phyloP scores from a whole-genome alignment of 805 yeast species.

The Teunomyces pallodes region DNA sequence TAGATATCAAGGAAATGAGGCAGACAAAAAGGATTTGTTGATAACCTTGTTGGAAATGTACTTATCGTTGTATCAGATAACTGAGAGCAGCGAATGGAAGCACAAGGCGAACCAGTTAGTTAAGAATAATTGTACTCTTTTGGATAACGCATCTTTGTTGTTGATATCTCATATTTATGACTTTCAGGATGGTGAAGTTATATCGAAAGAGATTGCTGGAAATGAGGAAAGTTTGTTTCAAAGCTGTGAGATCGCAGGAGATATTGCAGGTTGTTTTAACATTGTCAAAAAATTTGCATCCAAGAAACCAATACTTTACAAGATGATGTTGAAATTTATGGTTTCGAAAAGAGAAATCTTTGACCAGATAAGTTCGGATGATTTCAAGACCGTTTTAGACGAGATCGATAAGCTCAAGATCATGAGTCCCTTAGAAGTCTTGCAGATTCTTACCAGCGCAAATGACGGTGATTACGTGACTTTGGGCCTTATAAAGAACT shows the following conservation, averaged over 20 bases:
- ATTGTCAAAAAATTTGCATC: constrained; percentile 61
- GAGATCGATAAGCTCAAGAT: constrained; percentile 51
- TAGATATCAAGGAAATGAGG: constrained; percentile 64
- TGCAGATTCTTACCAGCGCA: constrained; percentile 63
- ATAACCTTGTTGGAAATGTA: constrained; percentile 84
- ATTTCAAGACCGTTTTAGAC: constrained; percentile 48
- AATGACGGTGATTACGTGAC: constrained; percentile 48
- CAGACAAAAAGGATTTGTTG: constrained; percentile 70
- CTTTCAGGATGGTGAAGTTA: constrained; percentile 48
- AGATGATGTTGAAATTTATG: constrained; percentile 61
- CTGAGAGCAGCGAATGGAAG: constrained; percentile 51
- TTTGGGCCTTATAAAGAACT: constrained; percentile 69
- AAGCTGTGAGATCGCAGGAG: constrained; percentile 56
- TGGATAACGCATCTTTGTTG: constrained; percentile 56
- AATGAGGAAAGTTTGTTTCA: constrained; percentile 65
- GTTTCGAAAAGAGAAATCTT: constrained; percentile 54
- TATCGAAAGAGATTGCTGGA: constrained; percentile 38
- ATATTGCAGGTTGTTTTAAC: constrained; percentile 54
- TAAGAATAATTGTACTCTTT: constrained; percentile 42
- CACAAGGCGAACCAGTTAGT: constrained; percentile 59
- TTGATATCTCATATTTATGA: constrained; percentile 58
- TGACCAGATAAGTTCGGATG: constrained; percentile 49
- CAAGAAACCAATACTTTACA: constrained; percentile 61
- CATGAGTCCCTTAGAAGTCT: constrained; percentile 71
- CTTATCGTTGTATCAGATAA: constrained; percentile 34